Percentiles rank a stretch among this genome's conserved stretches.
Evolutionary conservation across 768 basidiomycete species (phyloP).

Genomic region (Tylopilus intermedius): DNA sequence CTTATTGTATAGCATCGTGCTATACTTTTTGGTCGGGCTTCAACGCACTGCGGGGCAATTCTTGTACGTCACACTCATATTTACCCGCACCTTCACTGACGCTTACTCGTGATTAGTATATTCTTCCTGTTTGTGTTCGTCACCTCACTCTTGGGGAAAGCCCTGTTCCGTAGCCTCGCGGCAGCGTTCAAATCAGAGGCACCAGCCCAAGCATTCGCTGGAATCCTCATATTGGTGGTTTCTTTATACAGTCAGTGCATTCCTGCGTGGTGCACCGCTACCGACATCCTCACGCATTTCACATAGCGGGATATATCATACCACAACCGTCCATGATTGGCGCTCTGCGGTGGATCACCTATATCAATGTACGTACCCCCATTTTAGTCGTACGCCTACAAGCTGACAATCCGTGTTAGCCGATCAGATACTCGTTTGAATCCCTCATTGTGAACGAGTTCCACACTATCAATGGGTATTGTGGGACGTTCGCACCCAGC

Average conservation of each 20-base stretch:
- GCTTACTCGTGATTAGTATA: conserved; percentile 33
- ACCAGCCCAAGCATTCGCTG: conserved; percentile 58
- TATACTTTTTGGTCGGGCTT: conserved; percentile 61
- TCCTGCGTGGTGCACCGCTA: too few relatives aligned
- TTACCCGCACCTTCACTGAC: conserved; percentile 10
- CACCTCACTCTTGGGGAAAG: conserved; percentile 64
- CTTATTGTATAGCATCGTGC: conserved; percentile 33
- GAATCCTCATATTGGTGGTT: conserved; percentile 48
- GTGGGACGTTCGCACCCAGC: conserved; percentile 54
- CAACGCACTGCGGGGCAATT: conserved; percentile 55
- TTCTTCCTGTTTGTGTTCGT: conserved; percentile 55
- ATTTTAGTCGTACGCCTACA: conserved; percentile 29
- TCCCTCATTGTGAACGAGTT: conserved; percentile 79
- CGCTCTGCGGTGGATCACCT: conserved; percentile 63
- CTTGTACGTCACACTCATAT: conserved; percentile 42
- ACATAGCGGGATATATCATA: conserved; percentile 47
- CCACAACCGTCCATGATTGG: conserved; percentile 64
- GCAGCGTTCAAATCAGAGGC: conserved; percentile 56
- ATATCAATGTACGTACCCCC: conserved; percentile 44
- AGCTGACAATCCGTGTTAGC: conserved; percentile 26
- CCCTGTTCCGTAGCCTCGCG: conserved; percentile 67
- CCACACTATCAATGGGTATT: conserved; percentile 57
- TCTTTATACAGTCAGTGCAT: conserved; percentile 39
- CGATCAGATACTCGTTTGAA: conserved; percentile 64
- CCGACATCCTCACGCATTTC: background rate